A percentile compares a stretch with the other conserved stretches of the same genome.
phyloP scores from a whole-genome alignment of 2,329 filamentous ascomycete genomes.

The Parafenestella ontariensis region DNA sequence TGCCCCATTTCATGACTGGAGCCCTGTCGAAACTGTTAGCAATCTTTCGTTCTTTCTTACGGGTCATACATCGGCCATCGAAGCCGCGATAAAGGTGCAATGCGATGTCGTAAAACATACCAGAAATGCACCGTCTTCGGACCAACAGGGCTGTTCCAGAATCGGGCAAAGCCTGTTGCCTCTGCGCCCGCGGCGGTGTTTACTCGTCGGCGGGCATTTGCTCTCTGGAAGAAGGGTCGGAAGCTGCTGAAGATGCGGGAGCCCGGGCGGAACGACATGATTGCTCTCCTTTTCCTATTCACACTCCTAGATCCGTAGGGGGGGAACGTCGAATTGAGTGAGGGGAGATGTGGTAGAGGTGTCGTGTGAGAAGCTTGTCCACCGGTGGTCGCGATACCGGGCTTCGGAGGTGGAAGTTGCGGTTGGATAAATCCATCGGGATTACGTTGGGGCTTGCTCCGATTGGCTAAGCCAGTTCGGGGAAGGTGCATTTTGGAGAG shows the following conservation, averaged over 20 bases:
- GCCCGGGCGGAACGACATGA: conserved; percentile 64
- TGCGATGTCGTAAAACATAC: conserved; percentile 56
- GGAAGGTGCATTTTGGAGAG: conserved; percentile 19
- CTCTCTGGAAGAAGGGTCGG: conserved; percentile 59
- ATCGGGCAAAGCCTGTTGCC: conserved; percentile 69
- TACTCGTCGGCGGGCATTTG: conserved; percentile 68
- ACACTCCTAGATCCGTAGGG: background rate
- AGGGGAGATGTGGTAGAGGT: conserved; percentile 51
- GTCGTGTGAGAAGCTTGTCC: conserved; percentile 3
- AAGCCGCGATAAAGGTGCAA: background rate
- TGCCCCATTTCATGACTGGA: conserved; percentile 92
- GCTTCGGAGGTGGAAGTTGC: conserved; percentile 13
- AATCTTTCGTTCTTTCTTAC: background rate
- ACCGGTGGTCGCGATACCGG: conserved; percentile 25
- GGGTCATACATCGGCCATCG: background rate
- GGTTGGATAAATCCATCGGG: conserved; percentile 26
- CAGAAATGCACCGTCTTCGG: conserved; percentile 94
- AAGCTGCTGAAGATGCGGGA: conserved; percentile 64
- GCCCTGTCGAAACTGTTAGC: conserved; percentile 65
- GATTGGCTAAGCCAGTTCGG: conserved; percentile 21
- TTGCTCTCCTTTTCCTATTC: conserved; percentile 26
- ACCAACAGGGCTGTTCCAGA: conserved; percentile 62
- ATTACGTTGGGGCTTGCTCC: conserved; percentile 31
- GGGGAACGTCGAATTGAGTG: background rate
- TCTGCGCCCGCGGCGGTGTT: conserved; percentile 67